phyloP scores from a whole-genome alignment of 139 green algal species.

The Chlamydomonas urium region DNA sequence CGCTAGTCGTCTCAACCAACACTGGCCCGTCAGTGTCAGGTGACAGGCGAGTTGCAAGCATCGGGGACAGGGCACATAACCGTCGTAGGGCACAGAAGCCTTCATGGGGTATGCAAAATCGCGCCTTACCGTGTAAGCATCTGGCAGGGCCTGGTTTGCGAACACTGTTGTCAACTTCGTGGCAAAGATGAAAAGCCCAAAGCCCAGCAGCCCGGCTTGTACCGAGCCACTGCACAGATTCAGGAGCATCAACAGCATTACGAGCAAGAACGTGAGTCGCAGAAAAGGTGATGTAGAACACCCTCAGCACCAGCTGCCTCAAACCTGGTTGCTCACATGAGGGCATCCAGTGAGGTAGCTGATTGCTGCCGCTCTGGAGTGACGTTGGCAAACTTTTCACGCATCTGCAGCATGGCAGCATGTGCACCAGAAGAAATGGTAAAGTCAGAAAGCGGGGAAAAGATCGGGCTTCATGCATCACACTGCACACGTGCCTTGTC shows the following conservation, averaged over 20 bases:
- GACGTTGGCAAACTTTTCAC: background rate
- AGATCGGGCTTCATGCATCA: too few relatives aligned
- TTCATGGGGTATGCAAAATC: background rate
- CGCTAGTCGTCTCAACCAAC: background rate
- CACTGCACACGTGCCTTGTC: too few relatives aligned
- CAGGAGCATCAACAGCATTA: too few relatives aligned
- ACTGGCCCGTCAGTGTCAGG: background rate
- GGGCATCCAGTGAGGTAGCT: background rate
- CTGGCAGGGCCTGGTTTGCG: constrained; percentile 21
- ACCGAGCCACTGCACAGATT: constrained; percentile 34
- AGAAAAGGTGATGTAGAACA: too few relatives aligned
- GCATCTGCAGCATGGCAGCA: background rate
- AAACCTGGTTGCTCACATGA: background rate
- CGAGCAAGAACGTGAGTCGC: too few relatives aligned
- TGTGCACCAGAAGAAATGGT: background rate
- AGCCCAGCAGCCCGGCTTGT: constrained; percentile 43
- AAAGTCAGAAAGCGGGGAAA: too few relatives aligned
- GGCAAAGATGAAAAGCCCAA: constrained; percentile 55
- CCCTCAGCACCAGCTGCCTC: too few relatives aligned
- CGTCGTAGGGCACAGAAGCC: background rate
- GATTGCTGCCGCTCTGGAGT: background rate
- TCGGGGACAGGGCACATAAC: background rate
- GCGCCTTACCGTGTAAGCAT: constrained; percentile 45
- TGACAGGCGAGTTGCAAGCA: background rate
- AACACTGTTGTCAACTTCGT: constrained; percentile 39